Evolutionary conservation across 306 rosid genomes (phyloP).

Genomic region (Glycyrrhiza uralensis): DNA sequence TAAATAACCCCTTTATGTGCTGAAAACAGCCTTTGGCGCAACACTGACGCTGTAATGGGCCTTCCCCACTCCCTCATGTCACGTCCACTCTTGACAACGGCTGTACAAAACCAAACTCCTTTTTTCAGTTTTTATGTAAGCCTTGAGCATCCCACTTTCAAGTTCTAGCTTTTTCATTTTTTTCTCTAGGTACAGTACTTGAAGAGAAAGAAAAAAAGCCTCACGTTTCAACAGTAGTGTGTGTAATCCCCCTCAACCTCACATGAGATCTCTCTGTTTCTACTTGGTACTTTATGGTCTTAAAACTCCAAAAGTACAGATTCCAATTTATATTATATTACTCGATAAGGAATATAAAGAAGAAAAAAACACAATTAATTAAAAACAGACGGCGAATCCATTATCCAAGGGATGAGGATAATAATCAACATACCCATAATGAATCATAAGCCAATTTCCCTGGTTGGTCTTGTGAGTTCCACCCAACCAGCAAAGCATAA

Average conservation of each 20-base stretch:
- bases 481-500: not conserved
- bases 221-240: not conserved
- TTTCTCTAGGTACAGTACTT: constrained; percentile 38
- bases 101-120: constrained; percentile 36
- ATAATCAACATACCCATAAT: not conserved
- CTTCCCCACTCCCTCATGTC: constrained; percentile 55
- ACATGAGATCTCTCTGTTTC: constrained; percentile 19
- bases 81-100: constrained; percentile 50
- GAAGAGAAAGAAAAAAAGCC: not conserved
- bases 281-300: constrained; percentile 24
- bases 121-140: constrained; percentile 27
- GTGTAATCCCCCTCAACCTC: constrained; percentile 28
- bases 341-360: not conserved
- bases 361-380: not conserved
- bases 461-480: not conserved
- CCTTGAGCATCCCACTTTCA: constrained; percentile 32
- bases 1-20: constrained; percentile 22
- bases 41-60: constrained; percentile 47
- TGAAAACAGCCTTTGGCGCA: constrained; percentile 35
- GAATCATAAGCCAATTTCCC: not conserved
- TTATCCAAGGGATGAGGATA: not conserved
- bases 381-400: not conserved
- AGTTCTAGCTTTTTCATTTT: constrained; percentile 2
- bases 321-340: not conserved
- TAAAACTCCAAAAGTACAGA: constrained; percentile 1